A percentile compares a stretch with the other conserved stretches of the same genome.
Evolutionary conservation across 345 rosid species (phyloP).

Genomic region (Carallia brachiata): DNA sequence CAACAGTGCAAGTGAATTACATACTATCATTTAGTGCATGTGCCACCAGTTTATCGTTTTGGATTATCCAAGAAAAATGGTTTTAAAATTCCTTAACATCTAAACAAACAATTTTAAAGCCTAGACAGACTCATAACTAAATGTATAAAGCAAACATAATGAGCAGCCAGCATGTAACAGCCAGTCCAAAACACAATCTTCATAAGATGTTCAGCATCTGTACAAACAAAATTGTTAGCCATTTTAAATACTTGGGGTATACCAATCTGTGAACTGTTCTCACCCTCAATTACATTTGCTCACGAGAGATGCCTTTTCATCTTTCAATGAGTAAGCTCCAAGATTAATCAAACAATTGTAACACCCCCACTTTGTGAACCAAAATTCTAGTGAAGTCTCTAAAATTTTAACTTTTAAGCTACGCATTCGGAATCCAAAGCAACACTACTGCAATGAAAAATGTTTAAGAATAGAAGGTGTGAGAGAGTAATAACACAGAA

Average conservation of each 20-base stretch:
- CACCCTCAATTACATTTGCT: no score
- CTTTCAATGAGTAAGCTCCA: no score
- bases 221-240: neutral
- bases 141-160: neutral
- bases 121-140: neutral
- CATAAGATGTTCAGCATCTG: neutral
- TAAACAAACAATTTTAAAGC: neutral
- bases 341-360: no score
- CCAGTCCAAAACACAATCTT: neutral
- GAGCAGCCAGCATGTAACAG: neutral
- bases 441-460: no score
- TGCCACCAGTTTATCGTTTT: neutral
- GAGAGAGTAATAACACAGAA: no score
- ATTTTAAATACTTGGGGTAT: neutral
- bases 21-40: neutral
- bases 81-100: neutral
- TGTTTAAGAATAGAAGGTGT: no score
- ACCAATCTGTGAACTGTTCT: neutral
- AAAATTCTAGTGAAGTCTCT: no score
- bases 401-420: no score
- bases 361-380: no score
- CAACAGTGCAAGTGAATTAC: neutral
- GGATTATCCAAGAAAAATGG: neutral
- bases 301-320: no score
- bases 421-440: no score